These are phyloP conservation scores for Thuidium tamariscinum DNA, from an alignment of 225 moss, liverwort and hornwort genomes.

Conservation along the genomic window DNA sequence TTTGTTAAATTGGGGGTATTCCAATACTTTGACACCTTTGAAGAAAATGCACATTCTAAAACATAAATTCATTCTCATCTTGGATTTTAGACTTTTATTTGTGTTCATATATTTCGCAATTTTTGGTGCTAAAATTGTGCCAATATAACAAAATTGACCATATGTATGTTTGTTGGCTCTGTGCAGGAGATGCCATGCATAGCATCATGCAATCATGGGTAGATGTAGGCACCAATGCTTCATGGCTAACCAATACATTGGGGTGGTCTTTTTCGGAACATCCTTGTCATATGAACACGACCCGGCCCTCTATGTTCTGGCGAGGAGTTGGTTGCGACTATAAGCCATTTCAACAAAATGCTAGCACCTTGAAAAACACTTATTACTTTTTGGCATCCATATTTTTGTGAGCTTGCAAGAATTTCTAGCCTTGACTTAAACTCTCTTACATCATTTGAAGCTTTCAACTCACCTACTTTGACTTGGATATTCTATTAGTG, in stretches of 20 bases:
- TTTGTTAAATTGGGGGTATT: too few relatives aligned
- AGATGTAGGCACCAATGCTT: neutral
- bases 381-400: neutral
- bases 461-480: neutral
- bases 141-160: too few relatives aligned
- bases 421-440: neutral
- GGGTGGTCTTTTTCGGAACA: neutral
- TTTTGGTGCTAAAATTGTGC: too few relatives aligned
- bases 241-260: neutral
- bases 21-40: too few relatives aligned
- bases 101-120: too few relatives aligned
- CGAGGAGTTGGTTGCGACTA: accelerated
- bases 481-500: neutral
- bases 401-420: accelerated
- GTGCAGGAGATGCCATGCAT: neutral
- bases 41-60: too few relatives aligned
- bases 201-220: neutral
- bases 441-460: neutral
- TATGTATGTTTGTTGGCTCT: neutral
- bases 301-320: neutral
- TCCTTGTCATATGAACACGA: neutral
- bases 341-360: neutral
- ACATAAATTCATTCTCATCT: too few relatives aligned
- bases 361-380: neutral
- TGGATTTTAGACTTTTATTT: neutral